Conservation (phyloP, 345 rosid species). For the Salix udensis region DNA sequence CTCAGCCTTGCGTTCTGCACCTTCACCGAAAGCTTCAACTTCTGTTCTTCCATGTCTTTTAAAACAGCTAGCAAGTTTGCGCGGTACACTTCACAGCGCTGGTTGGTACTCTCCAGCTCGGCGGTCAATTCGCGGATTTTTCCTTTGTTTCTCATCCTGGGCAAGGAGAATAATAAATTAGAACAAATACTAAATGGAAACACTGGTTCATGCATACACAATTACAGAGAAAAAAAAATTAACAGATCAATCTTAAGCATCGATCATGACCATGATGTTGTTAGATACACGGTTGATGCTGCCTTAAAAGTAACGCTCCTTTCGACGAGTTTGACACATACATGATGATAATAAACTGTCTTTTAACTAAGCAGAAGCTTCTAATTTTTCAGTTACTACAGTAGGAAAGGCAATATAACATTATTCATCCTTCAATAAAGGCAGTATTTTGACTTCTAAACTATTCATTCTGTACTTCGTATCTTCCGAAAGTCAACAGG, state of each 20-base stretch:
- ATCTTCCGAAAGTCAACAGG: too few relatives aligned
- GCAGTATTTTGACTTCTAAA: too few relatives aligned
- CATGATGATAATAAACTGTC: background rate
- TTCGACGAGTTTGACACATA: background rate
- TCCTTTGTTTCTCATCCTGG: constrained; percentile 74
- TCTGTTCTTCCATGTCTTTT: constrained; percentile 87
- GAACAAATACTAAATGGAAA: background rate
- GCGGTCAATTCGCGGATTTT: constrained; percentile 48
- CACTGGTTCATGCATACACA: background rate
- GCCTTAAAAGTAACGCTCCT: background rate
- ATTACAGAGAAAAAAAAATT: background rate
- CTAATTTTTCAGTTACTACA: background rate
- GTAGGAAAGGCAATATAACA: background rate
- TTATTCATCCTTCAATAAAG: background rate
- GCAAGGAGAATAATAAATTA: background rate
- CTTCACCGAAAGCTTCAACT: constrained; percentile 73
- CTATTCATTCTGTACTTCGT: too few relatives aligned
- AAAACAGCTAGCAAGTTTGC: constrained; percentile 59
- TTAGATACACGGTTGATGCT: background rate
- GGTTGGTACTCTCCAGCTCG: constrained; percentile 60
- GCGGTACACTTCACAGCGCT: constrained; percentile 67
- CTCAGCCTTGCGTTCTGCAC: constrained; percentile 80
- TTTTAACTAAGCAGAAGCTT: background rate
- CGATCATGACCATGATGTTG: background rate
- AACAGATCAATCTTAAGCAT: background rate